Evolutionary conservation across 2,329 filamentous ascomycete genomes (phyloP), one percentile per base, ranked within the genome.

Genomic region (Tolypocladium amazonense): DNA sequence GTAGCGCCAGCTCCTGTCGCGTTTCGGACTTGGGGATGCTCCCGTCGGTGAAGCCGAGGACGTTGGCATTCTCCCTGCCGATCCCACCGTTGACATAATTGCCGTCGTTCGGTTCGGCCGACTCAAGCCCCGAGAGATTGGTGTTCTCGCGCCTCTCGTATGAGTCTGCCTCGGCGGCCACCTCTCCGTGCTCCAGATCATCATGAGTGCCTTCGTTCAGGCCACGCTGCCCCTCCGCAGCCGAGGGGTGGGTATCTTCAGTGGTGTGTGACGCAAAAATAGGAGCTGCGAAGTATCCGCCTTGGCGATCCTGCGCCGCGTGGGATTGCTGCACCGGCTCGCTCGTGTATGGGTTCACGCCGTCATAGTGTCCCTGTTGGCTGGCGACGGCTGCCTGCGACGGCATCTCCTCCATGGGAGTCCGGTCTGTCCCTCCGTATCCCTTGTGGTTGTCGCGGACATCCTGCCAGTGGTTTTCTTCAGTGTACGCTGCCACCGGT

Each of bases 281-380:
- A 47, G 65, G 60, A n/a, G 65, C 66, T 54, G 62, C 60, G 60
- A 66, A 64, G 52, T 65, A 63, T 25, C 59, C 59, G 33, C 14
- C 58, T 20, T 60, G 57, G 38, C 50, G 50, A 35, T 60, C 58
- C 15, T 65, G 63, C 11, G 65, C 56, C 50, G 63, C 50, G 4
- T 65, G 63, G 11, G 60, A 58, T 35, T 66, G 65, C 30, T 64
- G 64, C 15, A 77, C 63, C 0, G 78, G 75, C 64, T 81, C 75
- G 63, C 73, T 78, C 38, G 77, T 83, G 63, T 85, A 84, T 2
- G 81, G 82, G 65, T 85, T 85, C 45, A 84, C 74, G 8, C 82
- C 81, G 61, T 85, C 82, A 63, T 81, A 72, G 60, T 76, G 72
- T 3, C 80, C 82, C 61, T 81, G 75, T 60, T 79, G 72, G 64